A percentile compares a stretch with the other conserved stretches of the same genome.
These are phyloP conservation scores for Salvia splendens DNA, from an alignment of 257 asterid genomes.

Conservation along the genomic window DNA sequence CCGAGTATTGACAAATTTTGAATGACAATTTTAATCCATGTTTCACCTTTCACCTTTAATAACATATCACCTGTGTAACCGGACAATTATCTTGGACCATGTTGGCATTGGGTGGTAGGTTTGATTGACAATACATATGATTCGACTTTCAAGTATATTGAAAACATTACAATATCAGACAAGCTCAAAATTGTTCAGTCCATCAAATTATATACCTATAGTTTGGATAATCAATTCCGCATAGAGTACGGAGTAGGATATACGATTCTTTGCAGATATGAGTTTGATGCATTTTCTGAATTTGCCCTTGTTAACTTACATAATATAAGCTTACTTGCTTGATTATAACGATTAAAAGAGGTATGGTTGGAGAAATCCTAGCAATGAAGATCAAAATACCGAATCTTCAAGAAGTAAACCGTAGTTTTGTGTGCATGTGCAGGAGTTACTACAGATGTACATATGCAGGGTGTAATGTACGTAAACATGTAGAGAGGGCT, in stretches of 20 bases:
- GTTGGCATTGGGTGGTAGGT: too few species aligned
- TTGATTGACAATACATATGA: too few species aligned
- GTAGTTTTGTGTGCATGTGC: conserved; percentile 32
- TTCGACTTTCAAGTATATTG: too few species aligned
- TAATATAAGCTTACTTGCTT: too few species aligned
- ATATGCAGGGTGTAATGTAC: conserved; percentile 79
- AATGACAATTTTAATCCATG: neutral
- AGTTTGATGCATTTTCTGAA: neutral
- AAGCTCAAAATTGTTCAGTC: too few species aligned
- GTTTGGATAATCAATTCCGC: too few species aligned
- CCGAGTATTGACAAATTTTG: neutral
- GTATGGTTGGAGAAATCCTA: too few species aligned
- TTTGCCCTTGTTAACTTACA: neutral
- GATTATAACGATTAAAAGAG: too few species aligned
- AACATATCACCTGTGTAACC: neutral
- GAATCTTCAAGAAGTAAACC: neutral
- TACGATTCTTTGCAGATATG: neutral
- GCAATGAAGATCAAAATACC: too few species aligned
- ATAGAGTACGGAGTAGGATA: neutral
- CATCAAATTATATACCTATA: too few species aligned
- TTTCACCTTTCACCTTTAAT: neutral
- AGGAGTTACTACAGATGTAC: conserved; percentile 97
- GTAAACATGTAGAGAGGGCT: conserved; percentile 96
- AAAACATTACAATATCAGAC: too few species aligned
- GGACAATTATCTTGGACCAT: neutral